Conservation (phyloP, 1,139 yeast species). For the Geotrichum australiense region DNA sequence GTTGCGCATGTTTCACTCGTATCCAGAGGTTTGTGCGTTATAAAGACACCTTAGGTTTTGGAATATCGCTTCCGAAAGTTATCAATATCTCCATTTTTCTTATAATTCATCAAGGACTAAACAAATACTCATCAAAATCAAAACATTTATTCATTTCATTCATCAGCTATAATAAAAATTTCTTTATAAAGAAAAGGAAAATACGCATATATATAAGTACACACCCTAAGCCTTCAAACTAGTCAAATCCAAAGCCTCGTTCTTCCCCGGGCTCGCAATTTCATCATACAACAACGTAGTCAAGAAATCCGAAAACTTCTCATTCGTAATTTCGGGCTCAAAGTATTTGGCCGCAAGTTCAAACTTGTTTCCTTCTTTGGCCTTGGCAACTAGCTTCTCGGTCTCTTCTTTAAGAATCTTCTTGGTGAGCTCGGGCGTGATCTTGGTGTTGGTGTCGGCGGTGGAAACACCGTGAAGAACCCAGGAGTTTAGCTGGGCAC, state of each 20-base stretch:
- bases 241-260: conserved; percentile 4
- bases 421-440: conserved; percentile 51
- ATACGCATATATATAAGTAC: neutral
- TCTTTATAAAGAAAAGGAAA: neutral
- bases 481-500: conserved; percentile 77
- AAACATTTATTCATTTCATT: too few species aligned
- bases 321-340: conserved; percentile 60
- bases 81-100: too few species aligned
- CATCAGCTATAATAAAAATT: too few species aligned
- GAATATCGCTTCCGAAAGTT: too few species aligned
- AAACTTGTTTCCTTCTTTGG: conserved; percentile 44
- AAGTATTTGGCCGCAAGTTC: conserved; percentile 48
- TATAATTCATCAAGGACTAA: too few species aligned
- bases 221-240: conserved; percentile 6
- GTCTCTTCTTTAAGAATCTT: conserved; percentile 56
- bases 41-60: too few species aligned
- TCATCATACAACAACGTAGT: conserved; percentile 52
- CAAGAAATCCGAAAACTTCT: conserved; percentile 58
- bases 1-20: too few species aligned
- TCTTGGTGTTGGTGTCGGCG: conserved; percentile 43
- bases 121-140: too few species aligned
- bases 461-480: conserved; percentile 62
- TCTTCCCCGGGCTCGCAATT: conserved; percentile 2
- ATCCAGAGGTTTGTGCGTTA: too few species aligned
- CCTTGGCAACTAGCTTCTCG: conserved; percentile 45